Conservation (phyloP, 2,329 filamentous ascomycete species). For the Claviceps capensis region DNA sequence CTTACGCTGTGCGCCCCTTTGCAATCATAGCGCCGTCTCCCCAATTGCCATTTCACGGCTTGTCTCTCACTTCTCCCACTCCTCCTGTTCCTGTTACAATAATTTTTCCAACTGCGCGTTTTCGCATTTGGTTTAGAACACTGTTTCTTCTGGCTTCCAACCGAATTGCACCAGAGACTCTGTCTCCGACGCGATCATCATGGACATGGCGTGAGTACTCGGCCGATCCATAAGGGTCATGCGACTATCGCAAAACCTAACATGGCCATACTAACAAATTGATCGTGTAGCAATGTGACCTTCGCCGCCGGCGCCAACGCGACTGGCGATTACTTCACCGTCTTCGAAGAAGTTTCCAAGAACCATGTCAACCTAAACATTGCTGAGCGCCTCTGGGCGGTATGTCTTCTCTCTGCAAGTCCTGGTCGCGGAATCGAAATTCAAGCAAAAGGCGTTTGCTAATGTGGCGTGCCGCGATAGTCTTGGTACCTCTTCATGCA, state of each 20-base stretch:
- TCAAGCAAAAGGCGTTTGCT: not conserved
- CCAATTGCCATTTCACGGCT: constrained; percentile 1
- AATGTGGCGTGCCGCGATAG: constrained; percentile 16
- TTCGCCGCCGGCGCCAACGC: constrained; percentile 31
- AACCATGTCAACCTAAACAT: constrained; percentile 79
- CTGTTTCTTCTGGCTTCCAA: not conserved
- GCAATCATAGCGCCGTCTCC: not conserved
- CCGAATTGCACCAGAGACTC: not conserved
- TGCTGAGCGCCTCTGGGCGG: constrained; percentile 78
- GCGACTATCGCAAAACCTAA: constrained; percentile 1
- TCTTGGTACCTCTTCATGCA: constrained; percentile 97
- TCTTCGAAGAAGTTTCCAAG: constrained; percentile 50
- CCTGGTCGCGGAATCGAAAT: not conserved
- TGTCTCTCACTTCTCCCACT: not conserved
- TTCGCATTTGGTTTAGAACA: not conserved
- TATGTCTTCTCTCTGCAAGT: constrained; percentile 27
- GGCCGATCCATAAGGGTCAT: constrained; percentile 2
- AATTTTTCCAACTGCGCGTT: not conserved
- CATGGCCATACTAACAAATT: constrained; percentile 1
- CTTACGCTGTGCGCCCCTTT: not conserved
- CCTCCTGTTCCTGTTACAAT: not conserved
- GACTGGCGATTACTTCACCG: constrained; percentile 38
- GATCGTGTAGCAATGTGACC: constrained; percentile 36
- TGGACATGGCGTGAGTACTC: constrained; percentile 19
- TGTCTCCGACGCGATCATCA: constrained; percentile 10